Evolutionary conservation across 768 basidiomycete genomes (phyloP).

Genomic region (Pisolithus microcarpus): DNA sequence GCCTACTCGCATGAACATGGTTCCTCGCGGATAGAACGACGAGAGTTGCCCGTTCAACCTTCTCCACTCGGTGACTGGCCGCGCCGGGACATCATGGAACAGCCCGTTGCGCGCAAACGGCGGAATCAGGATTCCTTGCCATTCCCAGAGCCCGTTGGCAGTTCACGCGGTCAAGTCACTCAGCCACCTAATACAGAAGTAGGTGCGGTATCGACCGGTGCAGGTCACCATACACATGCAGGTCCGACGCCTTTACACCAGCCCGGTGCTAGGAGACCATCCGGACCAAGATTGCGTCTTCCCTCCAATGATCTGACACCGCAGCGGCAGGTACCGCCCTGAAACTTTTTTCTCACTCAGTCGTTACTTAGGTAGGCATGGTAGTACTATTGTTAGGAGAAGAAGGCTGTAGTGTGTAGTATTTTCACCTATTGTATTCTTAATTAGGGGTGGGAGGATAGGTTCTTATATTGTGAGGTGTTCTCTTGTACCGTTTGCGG

Average conservation of each 20-base stretch:
- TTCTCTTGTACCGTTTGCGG: too few relatives aligned
- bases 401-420: too few relatives aligned
- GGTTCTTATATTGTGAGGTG: too few relatives aligned
- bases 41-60: constrained; percentile 12
- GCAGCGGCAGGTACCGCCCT: constrained; percentile 12
- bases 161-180: neutral
- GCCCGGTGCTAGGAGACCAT: constrained; percentile 25
- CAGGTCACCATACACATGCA: neutral
- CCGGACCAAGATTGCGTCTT: constrained; percentile 22
- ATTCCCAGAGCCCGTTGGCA: neutral
- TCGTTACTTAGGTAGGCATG: too few relatives aligned
- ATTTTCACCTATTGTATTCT: neutral
- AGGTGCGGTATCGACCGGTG: neutral
- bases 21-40: constrained; percentile 9
- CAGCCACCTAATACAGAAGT: neutral
- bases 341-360: neutral
- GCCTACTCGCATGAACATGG: constrained; percentile 29
- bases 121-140: neutral
- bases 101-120: constrained; percentile 13
- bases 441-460: neutral
- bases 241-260: constrained; percentile 1
- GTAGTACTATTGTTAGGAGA: too few relatives aligned
- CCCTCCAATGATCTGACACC: constrained; percentile 14
- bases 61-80: constrained; percentile 53
- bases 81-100: constrained; percentile 31